Evolutionary conservation across 2,329 filamentous ascomycete species (phyloP).

Genomic region (Lecanosticta acicola): DNA sequence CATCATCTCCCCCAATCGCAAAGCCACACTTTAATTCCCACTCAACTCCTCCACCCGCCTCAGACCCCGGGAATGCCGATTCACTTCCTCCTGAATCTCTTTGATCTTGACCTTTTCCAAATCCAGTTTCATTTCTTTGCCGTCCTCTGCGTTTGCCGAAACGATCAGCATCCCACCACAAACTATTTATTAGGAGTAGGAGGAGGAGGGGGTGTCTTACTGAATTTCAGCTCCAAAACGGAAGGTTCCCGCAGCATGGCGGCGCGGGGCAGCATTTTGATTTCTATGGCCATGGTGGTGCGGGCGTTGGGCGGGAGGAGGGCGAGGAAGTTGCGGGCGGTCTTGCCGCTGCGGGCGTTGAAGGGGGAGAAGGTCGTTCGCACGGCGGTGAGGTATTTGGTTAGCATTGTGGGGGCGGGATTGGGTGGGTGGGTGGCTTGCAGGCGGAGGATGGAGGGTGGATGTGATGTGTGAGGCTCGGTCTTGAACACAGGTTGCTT

Average conservation of each 20-base stretch:
- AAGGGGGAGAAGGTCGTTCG: slow-evolving; percentile 90
- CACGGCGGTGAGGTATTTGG: slow-evolving; percentile 79
- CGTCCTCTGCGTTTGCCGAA: slow-evolving; percentile 62
- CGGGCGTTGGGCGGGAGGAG: slow-evolving; percentile 76
- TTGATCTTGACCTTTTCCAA: slow-evolving; percentile 76
- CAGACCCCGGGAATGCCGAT: slow-evolving; percentile 77
- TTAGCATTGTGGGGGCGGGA: slow-evolving; percentile 58
- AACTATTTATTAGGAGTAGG: neutral
- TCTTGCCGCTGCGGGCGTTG: slow-evolving; percentile 63
- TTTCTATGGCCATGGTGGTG: slow-evolving; percentile 67
- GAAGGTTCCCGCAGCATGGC: slow-evolving; percentile 62
- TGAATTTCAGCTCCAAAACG: slow-evolving; percentile 75
- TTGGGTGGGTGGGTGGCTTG: neutral
- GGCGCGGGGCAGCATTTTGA: slow-evolving; percentile 64
- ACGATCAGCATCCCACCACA: slow-evolving; percentile 9
- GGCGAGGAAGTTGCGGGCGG: slow-evolving; percentile 82
- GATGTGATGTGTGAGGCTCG: neutral
- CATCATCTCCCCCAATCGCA: neutral
- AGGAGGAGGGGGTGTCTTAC: slow-evolving; percentile 49
- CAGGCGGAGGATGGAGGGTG: neutral
- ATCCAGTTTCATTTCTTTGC: slow-evolving; percentile 81
- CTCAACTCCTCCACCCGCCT: slow-evolving; percentile 76
- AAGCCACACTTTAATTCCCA: slow-evolving; percentile 32
- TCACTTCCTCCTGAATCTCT: slow-evolving; percentile 80
- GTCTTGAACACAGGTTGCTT: neutral